Percentiles rank a stretch among this genome's conserved stretches.
Evolutionary conservation across 2,329 filamentous ascomycete genomes (phyloP).

Genomic region (Penicillium aurantiogriseum): DNA sequence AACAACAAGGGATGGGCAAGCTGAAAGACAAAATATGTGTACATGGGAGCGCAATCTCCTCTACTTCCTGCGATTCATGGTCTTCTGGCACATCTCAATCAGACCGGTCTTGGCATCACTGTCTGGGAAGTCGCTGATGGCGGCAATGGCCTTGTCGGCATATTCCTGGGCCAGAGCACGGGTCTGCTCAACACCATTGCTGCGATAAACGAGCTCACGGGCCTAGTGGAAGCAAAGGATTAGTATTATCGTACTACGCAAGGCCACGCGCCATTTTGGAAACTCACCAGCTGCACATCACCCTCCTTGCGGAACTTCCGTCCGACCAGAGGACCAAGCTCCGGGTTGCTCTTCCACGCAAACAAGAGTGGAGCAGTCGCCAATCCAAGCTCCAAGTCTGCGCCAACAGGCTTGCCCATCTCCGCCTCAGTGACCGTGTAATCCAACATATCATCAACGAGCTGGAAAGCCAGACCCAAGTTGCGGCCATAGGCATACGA

Average conservation of each 20-base stretch:
- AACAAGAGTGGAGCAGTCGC: constrained; percentile 93
- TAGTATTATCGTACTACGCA: constrained; percentile 7
- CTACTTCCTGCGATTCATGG: constrained; percentile 81
- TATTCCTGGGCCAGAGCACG: constrained; percentile 87
- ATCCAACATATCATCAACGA: constrained; percentile 97
- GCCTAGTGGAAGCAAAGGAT: constrained; percentile 58
- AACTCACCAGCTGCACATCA: constrained; percentile 75
- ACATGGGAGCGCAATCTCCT: constrained; percentile 14
- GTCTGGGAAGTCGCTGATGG: constrained; percentile 83
- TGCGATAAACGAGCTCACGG: constrained; percentile 76
- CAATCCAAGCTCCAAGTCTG: constrained; percentile 87
- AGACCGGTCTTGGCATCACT: constrained; percentile 91
- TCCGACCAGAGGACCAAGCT: constrained; percentile 83
- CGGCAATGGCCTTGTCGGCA: constrained; percentile 78
- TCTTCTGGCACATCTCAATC: constrained; percentile 91
- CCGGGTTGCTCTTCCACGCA: constrained; percentile 86
- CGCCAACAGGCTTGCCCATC: constrained; percentile 90
- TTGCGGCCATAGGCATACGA: constrained; percentile 93
- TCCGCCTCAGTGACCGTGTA: constrained; percentile 84
- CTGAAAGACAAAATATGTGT: constrained; percentile 21
- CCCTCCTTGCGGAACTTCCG: constrained; percentile 83
- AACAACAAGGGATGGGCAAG: constrained; percentile 7
- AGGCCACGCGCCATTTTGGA: neutral
- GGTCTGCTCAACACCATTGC: constrained; percentile 88
- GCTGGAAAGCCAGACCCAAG: constrained; percentile 88